A percentile compares a stretch with the other conserved stretches of the same genome.
phyloP scores from a whole-genome alignment of 768 basidiomycete species.

The Gymnopilus dilepis region DNA sequence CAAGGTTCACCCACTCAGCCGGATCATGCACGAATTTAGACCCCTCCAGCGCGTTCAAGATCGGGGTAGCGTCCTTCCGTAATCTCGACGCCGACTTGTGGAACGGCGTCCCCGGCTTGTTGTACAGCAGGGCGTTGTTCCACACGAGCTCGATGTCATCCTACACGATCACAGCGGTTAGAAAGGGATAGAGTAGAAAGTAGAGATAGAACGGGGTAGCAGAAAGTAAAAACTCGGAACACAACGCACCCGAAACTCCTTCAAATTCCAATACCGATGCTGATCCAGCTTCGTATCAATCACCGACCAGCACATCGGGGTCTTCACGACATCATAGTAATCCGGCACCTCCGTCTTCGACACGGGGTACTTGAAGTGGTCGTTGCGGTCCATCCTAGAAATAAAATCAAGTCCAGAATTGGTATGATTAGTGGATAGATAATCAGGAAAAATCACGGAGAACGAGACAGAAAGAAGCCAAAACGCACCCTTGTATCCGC shows the following conservation, averaged over 20 bases:
- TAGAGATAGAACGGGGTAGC: too few species aligned
- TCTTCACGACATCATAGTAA: constrained; percentile 85
- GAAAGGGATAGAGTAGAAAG: background rate
- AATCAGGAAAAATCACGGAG: too few species aligned
- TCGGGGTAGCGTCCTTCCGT: constrained; percentile 42
- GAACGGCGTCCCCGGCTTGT: constrained; percentile 72
- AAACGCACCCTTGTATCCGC: constrained; percentile 59
- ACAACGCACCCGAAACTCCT: constrained; percentile 66
- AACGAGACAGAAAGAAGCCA: constrained; percentile 42
- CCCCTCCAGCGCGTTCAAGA: constrained; percentile 48
- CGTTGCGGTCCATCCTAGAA: constrained; percentile 70
- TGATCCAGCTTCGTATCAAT: constrained; percentile 84
- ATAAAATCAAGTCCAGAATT: background rate
- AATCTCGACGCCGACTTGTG: constrained; percentile 75
- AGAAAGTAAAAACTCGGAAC: too few species aligned
- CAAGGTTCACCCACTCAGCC: constrained; percentile 6
- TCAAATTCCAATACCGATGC: constrained; percentile 81
- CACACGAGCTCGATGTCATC: constrained; percentile 84
- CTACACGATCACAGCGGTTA: constrained; percentile 42
- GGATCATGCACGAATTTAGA: constrained; percentile 26
- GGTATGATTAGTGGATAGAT: too few species aligned
- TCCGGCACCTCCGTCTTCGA: constrained; percentile 81
- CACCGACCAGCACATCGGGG: constrained; percentile 87
- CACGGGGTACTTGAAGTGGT: constrained; percentile 85
- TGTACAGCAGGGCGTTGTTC: constrained; percentile 87